Conservation (phyloP, 75 land plant species). For the Selaginella moellendorffii region DNA sequence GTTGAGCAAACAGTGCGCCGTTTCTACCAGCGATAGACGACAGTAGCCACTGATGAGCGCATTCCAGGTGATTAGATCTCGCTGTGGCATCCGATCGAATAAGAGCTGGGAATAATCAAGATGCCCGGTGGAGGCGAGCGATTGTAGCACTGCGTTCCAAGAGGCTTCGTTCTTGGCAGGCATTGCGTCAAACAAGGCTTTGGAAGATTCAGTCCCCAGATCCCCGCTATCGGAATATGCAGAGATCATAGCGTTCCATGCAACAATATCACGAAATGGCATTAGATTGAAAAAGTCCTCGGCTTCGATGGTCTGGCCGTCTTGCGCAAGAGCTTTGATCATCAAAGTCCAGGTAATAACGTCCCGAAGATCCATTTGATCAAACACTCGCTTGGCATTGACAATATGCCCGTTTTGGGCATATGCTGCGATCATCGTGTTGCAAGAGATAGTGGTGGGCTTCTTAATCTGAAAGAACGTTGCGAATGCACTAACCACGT, state of each 20-base stretch:
- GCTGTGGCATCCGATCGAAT: background rate
- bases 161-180: background rate
- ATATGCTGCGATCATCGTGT: background rate
- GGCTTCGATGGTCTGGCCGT: background rate
- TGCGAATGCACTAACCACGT: background rate
- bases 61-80: background rate
- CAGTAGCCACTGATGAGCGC: background rate
- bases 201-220: background rate
- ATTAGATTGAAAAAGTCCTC: background rate
- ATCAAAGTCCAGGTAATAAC: slow-evolving; percentile 1
- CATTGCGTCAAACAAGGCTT: background rate
- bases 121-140: background rate
- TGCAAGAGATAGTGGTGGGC: background rate
- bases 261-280: background rate
- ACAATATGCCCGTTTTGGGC: background rate
- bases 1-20: background rate
- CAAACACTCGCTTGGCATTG: background rate
- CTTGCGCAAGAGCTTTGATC: background rate
- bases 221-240: background rate
- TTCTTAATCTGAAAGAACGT: background rate
- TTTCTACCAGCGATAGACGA: background rate
- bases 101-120: background rate
- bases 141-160: background rate
- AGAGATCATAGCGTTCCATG: slow-evolving; percentile 1
- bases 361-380: background rate